Percentiles rank a stretch among this genome's conserved stretches.
These are phyloP conservation scores for Dothideomycetes sp. DNA, from an alignment of 2,329 filamentous ascomycete genomes.

Conservation along the genomic window DNA sequence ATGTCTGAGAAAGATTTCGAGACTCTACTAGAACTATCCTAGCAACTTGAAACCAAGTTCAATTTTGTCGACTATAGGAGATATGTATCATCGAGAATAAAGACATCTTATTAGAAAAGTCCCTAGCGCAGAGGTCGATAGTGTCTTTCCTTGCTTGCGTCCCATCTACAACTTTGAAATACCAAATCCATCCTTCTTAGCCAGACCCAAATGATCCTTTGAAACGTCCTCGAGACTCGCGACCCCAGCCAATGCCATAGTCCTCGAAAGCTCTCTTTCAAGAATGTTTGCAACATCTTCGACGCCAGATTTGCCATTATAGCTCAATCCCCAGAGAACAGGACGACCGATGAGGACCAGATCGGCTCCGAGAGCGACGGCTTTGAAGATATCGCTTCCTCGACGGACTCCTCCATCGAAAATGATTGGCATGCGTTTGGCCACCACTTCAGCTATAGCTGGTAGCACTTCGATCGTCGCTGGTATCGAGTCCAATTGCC, in stretches of 20 bases:
- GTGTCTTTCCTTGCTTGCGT: too few species aligned
- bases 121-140: too few species aligned
- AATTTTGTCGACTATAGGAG: too few species aligned
- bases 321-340: conserved; percentile 15
- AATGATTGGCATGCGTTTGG: conserved; percentile 43
- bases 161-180: conserved; percentile 23
- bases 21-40: too few species aligned
- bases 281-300: conserved; percentile 14
- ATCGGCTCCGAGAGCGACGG: conserved; percentile 39
- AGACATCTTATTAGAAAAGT: too few species aligned
- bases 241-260: conserved; percentile 21
- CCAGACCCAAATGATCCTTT: conserved; percentile 17
- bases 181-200: conserved; percentile 17
- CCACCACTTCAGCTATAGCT: conserved; percentile 22
- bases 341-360: conserved; percentile 22
- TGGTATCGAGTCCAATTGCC: conserved; percentile 40
- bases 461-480: conserved; percentile 38
- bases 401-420: conserved; percentile 49
- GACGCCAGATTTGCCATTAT: conserved; percentile 15
- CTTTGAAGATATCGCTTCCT: conserved; percentile 48
- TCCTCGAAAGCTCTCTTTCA: conserved; percentile 16
- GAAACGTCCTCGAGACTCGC: conserved; percentile 17
- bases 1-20: too few species aligned
- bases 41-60: too few species aligned
- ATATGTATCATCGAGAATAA: too few species aligned